Evolutionary conservation across 192 early-diverging fungal genomes (phyloP).

Genomic region (Entomortierella lignicola): DNA sequence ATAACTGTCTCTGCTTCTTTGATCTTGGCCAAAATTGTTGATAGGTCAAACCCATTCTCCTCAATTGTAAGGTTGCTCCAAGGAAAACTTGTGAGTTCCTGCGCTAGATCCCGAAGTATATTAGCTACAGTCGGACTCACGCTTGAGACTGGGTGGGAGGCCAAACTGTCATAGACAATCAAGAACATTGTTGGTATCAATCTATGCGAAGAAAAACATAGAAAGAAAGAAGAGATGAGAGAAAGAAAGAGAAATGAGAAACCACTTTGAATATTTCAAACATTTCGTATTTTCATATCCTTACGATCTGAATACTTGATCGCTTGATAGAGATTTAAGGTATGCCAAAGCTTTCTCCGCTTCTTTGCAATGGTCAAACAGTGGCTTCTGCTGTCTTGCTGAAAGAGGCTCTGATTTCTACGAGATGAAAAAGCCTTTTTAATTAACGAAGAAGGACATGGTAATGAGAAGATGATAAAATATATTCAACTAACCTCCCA

Average conservation of each 20-base stretch:
- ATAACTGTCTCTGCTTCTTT: slow-evolving; percentile 54
- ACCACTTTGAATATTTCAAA: no score
- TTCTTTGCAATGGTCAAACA: slow-evolving; percentile 82
- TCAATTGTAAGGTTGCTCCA: slow-evolving; percentile 48
- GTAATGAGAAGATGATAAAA: neutral
- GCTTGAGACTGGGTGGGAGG: slow-evolving; percentile 62
- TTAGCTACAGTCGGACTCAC: slow-evolving; percentile 51
- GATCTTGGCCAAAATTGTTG: slow-evolving; percentile 47
- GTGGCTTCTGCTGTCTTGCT: slow-evolving; percentile 73
- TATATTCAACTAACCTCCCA: slow-evolving; percentile 69
- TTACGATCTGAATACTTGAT: slow-evolving; percentile 42
- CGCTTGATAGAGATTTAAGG: slow-evolving; percentile 8
- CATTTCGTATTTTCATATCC: no score
- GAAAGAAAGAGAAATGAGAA: neutral
- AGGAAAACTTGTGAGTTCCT: slow-evolving; percentile 50
- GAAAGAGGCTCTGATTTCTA: slow-evolving; percentile 69
- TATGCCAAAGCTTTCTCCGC: slow-evolving; percentile 77
- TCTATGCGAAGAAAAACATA: slow-evolving; percentile 28
- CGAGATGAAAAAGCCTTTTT: neutral
- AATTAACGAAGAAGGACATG: neutral
- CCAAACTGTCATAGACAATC: slow-evolving; percentile 80
- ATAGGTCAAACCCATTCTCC: slow-evolving; percentile 19
- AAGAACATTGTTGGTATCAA: slow-evolving; percentile 79
- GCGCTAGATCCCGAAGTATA: slow-evolving; percentile 44
- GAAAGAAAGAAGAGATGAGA: slow-evolving; percentile 2